Percentiles rank a stretch among this genome's conserved stretches.
Conservation (phyloP, 768 basidiomycete species). For the Steccherinum ochraceum region DNA sequence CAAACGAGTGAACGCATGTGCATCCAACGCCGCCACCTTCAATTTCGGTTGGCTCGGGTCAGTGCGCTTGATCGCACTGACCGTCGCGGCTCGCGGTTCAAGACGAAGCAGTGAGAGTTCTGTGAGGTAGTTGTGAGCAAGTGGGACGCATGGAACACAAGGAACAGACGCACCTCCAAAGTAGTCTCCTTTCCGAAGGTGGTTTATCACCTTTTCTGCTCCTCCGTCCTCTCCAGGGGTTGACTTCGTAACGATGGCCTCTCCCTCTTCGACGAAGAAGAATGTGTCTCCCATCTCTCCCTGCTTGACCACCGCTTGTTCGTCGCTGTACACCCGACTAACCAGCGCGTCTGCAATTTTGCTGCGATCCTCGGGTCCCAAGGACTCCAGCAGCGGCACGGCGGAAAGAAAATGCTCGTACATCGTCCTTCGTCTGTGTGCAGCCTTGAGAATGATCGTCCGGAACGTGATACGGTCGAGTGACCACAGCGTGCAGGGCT, state of each 20-base stretch:
- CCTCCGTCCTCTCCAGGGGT: conserved; percentile 51
- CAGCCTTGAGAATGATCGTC: conserved; percentile 92
- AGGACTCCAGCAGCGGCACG: conserved; percentile 79
- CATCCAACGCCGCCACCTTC: conserved; percentile 90
- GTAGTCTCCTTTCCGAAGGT: conserved; percentile 87
- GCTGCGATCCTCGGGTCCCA: conserved; percentile 84
- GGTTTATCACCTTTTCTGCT: conserved; percentile 67
- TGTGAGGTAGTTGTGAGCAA: conserved; percentile 25
- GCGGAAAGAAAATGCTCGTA: conserved; percentile 95
- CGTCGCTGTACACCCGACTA: conserved; percentile 74
- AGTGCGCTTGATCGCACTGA: conserved; percentile 63
- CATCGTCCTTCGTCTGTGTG: conserved; percentile 86
- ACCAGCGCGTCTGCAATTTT: conserved; percentile 96
- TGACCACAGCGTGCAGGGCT: conserved; percentile 84
- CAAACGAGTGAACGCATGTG: conserved; percentile 88
- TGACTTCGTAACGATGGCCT: conserved; percentile 79
- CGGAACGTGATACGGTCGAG: conserved; percentile 98
- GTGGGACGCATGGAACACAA: not conserved
- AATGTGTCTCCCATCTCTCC: conserved; percentile 97
- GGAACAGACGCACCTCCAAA: conserved; percentile 79
- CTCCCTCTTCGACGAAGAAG: conserved; percentile 95
- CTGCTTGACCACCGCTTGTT: conserved; percentile 82
- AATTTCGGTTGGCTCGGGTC: conserved; percentile 55
- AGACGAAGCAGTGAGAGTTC: conserved; percentile 87
- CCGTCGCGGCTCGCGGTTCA: conserved; percentile 93